Conservation (phyloP, 2,329 filamentous ascomycete genomes). For the Colletotrichum musae region DNA sequence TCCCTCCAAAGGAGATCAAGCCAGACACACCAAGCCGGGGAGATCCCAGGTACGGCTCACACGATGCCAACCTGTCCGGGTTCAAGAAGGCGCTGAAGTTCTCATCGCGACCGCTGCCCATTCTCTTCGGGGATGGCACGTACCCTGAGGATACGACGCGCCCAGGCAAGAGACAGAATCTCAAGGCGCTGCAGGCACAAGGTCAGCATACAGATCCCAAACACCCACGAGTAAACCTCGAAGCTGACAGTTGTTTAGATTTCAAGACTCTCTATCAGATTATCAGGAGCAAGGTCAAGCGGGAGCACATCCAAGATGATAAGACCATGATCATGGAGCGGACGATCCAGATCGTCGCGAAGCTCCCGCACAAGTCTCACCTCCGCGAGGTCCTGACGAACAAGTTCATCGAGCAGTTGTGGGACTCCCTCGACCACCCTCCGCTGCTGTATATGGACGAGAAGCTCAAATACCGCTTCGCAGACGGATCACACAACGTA, state of each 20-base stretch:
- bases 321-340: slow-evolving; percentile 84
- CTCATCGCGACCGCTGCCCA: slow-evolving; percentile 74
- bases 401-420: slow-evolving; percentile 77
- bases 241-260: slow-evolving; percentile 56
- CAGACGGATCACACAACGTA: slow-evolving; percentile 80
- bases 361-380: slow-evolving; percentile 74
- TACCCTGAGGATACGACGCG: slow-evolving; percentile 65
- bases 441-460: slow-evolving; percentile 76
- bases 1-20: not conserved
- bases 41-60: slow-evolving; percentile 23
- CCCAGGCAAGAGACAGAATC: slow-evolving; percentile 68
- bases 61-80: slow-evolving; percentile 29
- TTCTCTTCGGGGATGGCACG: slow-evolving; percentile 73
- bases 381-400: slow-evolving; percentile 75
- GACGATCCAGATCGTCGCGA: slow-evolving; percentile 78
- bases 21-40: slow-evolving; percentile 14
- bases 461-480: slow-evolving; percentile 75
- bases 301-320: slow-evolving; percentile 76
- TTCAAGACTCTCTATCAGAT: slow-evolving; percentile 74
- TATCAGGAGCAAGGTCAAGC: slow-evolving; percentile 73
- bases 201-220: slow-evolving; percentile 49
- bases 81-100: slow-evolving; percentile 57
- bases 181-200: slow-evolving; percentile 67
- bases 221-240: slow-evolving; percentile 37
- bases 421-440: slow-evolving; percentile 80